Evolutionary conservation across 2,329 filamentous ascomycete species (phyloP), one percentile per base, ranked within the genome.

Genomic region (Eutypella sp.): DNA sequence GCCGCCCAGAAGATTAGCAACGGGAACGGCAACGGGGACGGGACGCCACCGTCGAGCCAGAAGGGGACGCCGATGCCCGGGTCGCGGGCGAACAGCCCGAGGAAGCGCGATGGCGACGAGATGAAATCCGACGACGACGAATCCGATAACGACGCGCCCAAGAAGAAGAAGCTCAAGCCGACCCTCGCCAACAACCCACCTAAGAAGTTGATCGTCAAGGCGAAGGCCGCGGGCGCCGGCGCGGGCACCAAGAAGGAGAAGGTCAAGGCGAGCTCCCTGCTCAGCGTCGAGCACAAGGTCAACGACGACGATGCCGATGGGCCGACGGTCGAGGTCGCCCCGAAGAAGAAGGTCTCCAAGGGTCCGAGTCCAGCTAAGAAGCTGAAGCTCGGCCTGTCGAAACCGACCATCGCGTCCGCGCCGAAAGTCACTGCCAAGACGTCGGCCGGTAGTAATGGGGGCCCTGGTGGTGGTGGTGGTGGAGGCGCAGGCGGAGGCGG

Each of bases 1-100:
- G 81, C 81, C 10, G 76, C 79, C 9, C 75, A 79, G 54, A 84
- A 83, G 67, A 78, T 84, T 51, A 80, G 75, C 56, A 82, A 81
- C 52, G 77, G 74, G 49, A 73, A 68, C 47, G 66, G 60, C 51
- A 68, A 69, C 53, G 67, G 64, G 20, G 78, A 80, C 47, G 69
- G 71, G 40, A 83, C 80, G 36, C 79, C 80, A 9, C 79, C 81
- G 15, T 76, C 76, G 24, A 84, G 79, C 52, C 79, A 82, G 57
- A 82, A 81, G 58, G 78, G 76, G 31, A 84, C 81, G 2, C 81
- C 81, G 2, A 65, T 67, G 15, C 75, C 79, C 2, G 72, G 69
- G 7, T 81, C 76, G 11, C 70, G 76, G 43, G 76, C 72, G 18
- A 64, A 65, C 20, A 82, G 77, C 51, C 78, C 78, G 4, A 72